These are phyloP conservation scores for Penicillium freii DNA, from an alignment of 2,329 filamentous ascomycete species.

Conservation along the genomic window DNA sequence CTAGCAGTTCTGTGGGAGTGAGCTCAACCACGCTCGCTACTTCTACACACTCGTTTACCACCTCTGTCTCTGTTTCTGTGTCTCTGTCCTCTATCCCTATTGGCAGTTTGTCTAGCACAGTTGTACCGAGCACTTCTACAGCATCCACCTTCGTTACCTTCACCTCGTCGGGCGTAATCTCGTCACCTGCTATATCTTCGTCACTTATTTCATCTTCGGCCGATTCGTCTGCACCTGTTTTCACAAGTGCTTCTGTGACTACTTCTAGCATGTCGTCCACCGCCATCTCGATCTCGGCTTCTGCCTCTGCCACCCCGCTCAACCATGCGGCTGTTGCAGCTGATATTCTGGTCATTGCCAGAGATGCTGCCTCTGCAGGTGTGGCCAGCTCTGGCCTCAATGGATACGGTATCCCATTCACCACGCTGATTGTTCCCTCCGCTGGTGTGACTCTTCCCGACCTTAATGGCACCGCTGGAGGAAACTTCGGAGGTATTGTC, in stretches of 20 bases:
- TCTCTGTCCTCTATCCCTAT: background rate
- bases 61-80: conserved; percentile 3
- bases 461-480: conserved; percentile 51
- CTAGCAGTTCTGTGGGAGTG: conserved; percentile 10
- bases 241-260: conserved; percentile 2
- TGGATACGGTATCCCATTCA: conserved; percentile 61
- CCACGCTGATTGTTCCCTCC: conserved; percentile 56
- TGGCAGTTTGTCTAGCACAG: background rate
- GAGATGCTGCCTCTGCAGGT: conserved; percentile 50
- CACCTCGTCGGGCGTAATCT: background rate
- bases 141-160: conserved; percentile 16
- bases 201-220: background rate
- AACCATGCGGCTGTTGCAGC: conserved; percentile 27
- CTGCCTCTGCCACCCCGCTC: conserved; percentile 21
- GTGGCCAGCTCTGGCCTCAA: conserved; percentile 56
- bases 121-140: background rate
- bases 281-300: conserved; percentile 15
- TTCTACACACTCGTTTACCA: conserved; percentile 7
- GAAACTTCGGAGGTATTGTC: conserved; percentile 61
- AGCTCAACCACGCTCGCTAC: background rate
- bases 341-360: conserved; percentile 58
- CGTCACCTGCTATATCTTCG: background rate
- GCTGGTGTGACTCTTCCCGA: conserved; percentile 51
- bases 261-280: conserved; percentile 26
- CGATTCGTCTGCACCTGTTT: background rate